phyloP scores from a whole-genome alignment of 768 basidiomycete genomes.

The Grammothele lineata region DNA sequence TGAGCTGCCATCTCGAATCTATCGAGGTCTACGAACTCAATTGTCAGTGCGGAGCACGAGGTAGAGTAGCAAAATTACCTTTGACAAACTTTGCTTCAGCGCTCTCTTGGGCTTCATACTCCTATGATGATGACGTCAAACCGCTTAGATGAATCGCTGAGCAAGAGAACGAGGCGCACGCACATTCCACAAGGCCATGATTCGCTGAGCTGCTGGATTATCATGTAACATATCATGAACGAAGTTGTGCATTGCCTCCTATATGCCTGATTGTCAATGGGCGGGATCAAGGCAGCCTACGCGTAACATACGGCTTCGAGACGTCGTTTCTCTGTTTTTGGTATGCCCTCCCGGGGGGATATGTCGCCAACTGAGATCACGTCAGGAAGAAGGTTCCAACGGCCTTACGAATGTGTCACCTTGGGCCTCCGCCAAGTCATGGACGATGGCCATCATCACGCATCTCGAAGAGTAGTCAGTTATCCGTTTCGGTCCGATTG shows the following conservation, averaged over 20 bases:
- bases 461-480: slow-evolving; percentile 41
- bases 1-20: slow-evolving; percentile 86
- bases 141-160: no score
- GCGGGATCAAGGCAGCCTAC: not conserved
- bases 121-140: no score
- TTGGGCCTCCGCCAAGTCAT: slow-evolving; percentile 96
- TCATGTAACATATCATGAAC: slow-evolving; percentile 84
- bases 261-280: not conserved
- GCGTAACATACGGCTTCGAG: slow-evolving; percentile 57
- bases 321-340: slow-evolving; percentile 73
- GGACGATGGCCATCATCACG: slow-evolving; percentile 86
- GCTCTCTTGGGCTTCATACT: slow-evolving; percentile 76
- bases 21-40: slow-evolving; percentile 59
- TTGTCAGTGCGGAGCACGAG: not conserved
- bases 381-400: no score
- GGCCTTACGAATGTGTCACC: slow-evolving; percentile 34
- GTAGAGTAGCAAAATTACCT: slow-evolving; percentile 36
- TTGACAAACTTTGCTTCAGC: slow-evolving; percentile 85
- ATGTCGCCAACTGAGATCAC: slow-evolving; percentile 92
- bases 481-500: not conserved
- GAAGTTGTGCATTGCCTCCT: slow-evolving; percentile 92
- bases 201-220: slow-evolving; percentile 61
- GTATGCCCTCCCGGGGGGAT: slow-evolving; percentile 81
- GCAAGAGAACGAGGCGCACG: not conserved
- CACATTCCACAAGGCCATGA: slow-evolving; percentile 68